phyloP scores from a whole-genome alignment of 2,329 filamentous ascomycete genomes.

The Botrytis byssoidea region DNA sequence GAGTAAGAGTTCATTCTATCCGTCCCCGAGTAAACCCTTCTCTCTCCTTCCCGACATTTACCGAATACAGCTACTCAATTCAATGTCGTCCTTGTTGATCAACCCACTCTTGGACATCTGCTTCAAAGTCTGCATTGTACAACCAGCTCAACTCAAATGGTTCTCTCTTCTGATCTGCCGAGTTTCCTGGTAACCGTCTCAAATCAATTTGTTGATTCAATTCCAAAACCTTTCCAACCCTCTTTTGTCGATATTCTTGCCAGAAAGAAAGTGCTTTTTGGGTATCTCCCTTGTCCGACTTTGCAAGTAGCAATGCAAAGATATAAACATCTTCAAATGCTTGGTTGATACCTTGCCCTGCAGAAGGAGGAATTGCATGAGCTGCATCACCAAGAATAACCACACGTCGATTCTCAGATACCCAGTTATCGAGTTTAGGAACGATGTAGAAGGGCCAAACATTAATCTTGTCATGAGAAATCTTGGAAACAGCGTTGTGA shows the following conservation, averaged over 20 bases:
- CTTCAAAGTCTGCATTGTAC: slow-evolving; percentile 24
- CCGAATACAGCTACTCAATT: background rate
- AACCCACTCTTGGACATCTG: slow-evolving; percentile 23
- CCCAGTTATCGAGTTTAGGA: slow-evolving; percentile 45
- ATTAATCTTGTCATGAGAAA: slow-evolving; percentile 41
- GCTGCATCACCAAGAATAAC: slow-evolving; percentile 50
- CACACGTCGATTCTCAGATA: slow-evolving; percentile 40
- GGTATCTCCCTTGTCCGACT: slow-evolving; percentile 32
- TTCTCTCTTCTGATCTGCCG: slow-evolving; percentile 44
- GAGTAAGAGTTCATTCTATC: background rate
- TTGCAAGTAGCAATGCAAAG: slow-evolving; percentile 43
- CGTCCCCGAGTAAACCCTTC: background rate
- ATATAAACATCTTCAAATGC: slow-evolving; percentile 52
- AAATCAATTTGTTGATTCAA: slow-evolving; percentile 48
- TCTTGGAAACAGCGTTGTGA: slow-evolving; percentile 41
- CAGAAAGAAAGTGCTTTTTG: slow-evolving; percentile 43
- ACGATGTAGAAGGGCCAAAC: slow-evolving; percentile 49
- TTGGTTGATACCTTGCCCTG: slow-evolving; percentile 49
- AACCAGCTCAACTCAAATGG: slow-evolving; percentile 36
- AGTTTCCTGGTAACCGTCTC: slow-evolving; percentile 19
- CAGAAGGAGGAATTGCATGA: slow-evolving; percentile 49
- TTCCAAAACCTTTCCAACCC: slow-evolving; percentile 48
- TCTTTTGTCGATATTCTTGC: slow-evolving; percentile 49
- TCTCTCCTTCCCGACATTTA: background rate
- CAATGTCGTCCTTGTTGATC: background rate